Conservation (phyloP, 768 basidiomycete genomes). For the Asterophora parasitica region DNA sequence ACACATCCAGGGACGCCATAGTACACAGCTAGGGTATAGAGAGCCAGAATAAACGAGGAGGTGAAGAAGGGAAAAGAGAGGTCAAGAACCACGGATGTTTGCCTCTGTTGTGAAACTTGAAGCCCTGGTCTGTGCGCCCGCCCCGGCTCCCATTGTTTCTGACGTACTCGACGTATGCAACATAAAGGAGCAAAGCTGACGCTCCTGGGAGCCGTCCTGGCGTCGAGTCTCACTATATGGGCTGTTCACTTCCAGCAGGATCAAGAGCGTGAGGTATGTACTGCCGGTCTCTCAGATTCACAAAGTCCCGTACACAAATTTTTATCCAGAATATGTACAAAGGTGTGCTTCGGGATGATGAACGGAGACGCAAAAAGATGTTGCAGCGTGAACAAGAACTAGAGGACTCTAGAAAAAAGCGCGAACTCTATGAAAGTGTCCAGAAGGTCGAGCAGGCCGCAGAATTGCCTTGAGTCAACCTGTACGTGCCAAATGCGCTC, state of each 20-base stretch:
- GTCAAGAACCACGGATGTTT: slow-evolving; percentile 29
- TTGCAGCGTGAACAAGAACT: slow-evolving; percentile 58
- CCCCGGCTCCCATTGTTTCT: slow-evolving; percentile 4
- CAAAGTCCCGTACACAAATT: slow-evolving; percentile 9
- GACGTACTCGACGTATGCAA: slow-evolving; percentile 43
- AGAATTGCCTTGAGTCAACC: not conserved
- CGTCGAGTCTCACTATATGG: slow-evolving; percentile 74
- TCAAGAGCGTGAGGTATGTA: slow-evolving; percentile 70
- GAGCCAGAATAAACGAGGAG: slow-evolving; percentile 7
- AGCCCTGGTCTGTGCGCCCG: slow-evolving; percentile 24
- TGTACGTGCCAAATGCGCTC: not conserved
- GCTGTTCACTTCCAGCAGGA: slow-evolving; percentile 86
- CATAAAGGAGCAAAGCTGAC: slow-evolving; percentile 69
- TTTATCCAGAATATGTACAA: slow-evolving; percentile 75
- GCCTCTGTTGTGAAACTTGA: slow-evolving; percentile 16
- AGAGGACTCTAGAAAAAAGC: slow-evolving; percentile 55
- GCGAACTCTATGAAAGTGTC: slow-evolving; percentile 58
- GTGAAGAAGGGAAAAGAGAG: slow-evolving; percentile 13
- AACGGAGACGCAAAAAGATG: slow-evolving; percentile 69
- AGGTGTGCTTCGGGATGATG: slow-evolving; percentile 87
- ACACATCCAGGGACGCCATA: slow-evolving; percentile 42
- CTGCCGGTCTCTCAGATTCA: not conserved
- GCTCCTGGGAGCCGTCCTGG: slow-evolving; percentile 56
- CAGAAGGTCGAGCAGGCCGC: slow-evolving; percentile 29
- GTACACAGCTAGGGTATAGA: slow-evolving; percentile 13